Evolutionary conservation across 2,329 filamentous ascomycete species (phyloP).

Genomic region (Colletotrichum lentis): DNA sequence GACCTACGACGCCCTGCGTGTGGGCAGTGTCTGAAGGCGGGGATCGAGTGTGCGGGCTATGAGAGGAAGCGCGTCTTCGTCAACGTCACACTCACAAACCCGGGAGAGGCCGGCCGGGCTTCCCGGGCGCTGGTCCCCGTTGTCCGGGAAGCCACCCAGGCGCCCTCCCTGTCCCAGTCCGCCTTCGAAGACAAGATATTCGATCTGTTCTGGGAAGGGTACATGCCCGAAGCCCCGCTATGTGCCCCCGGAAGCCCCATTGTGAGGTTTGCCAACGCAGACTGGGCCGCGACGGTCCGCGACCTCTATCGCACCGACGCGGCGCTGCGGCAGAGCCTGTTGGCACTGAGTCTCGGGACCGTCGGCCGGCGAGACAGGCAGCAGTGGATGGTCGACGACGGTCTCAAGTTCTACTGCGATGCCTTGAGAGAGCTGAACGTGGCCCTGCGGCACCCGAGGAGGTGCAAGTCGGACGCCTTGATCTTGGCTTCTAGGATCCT

Average conservation of each 20-base stretch:
- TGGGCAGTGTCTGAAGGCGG: constrained; percentile 37
- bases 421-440: constrained; percentile 36
- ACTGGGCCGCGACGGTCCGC: constrained; percentile 40
- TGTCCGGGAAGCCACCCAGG: neutral
- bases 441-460: constrained; percentile 13
- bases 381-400: constrained; percentile 38
- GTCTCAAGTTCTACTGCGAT: constrained; percentile 39
- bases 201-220: constrained; percentile 37
- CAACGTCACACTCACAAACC: constrained; percentile 33
- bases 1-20: constrained; percentile 38
- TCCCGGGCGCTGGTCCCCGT: neutral
- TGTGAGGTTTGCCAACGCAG: constrained; percentile 28
- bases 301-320: constrained; percentile 39
- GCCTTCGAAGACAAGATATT: constrained; percentile 36
- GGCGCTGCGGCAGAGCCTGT: constrained; percentile 32
- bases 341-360: constrained; percentile 41
- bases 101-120: neutral
- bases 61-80: constrained; percentile 38
- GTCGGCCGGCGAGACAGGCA: constrained; percentile 39
- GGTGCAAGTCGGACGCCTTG: constrained; percentile 33
- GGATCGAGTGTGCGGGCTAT: constrained; percentile 38
- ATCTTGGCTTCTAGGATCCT: constrained; percentile 33
- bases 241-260: constrained; percentile 10
- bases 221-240: constrained; percentile 31
- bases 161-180: constrained; percentile 25